These are phyloP conservation scores for Bipolaris bicolor DNA, from an alignment of 2,329 filamentous ascomycete genomes.

Conservation along the genomic window DNA sequence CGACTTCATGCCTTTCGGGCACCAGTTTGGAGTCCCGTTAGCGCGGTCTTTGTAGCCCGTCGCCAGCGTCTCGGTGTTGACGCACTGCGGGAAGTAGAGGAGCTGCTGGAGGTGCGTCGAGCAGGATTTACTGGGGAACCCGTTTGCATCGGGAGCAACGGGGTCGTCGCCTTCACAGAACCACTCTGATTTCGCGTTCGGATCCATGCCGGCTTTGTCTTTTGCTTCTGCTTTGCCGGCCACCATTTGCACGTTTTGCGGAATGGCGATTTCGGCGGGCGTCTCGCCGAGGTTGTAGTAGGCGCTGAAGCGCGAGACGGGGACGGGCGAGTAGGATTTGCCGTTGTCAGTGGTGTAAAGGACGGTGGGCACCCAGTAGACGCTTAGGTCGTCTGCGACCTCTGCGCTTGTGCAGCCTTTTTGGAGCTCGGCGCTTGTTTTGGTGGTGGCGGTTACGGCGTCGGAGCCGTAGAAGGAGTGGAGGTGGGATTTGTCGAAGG, in stretches of 20 bases:
- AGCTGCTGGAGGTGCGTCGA: constrained; percentile 54
- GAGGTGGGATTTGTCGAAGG: constrained; percentile 51
- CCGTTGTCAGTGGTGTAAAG: constrained; percentile 46
- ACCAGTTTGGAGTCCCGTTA: constrained; percentile 44
- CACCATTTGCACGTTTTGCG: constrained; percentile 53
- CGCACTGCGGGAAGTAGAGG: constrained; percentile 55
- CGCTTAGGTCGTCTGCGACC: constrained; percentile 57
- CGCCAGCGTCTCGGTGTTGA: constrained; percentile 47
- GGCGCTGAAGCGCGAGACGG: constrained; percentile 51
- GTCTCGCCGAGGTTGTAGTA: constrained; percentile 55
- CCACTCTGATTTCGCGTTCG: constrained; percentile 35
- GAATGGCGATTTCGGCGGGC: constrained; percentile 54
- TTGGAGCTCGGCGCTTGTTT: constrained; percentile 49
- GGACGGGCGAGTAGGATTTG: constrained; percentile 43
- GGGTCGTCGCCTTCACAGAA: constrained; percentile 36
- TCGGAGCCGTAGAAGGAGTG: constrained; percentile 57
- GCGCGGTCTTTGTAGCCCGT: constrained; percentile 44
- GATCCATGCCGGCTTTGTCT: constrained; percentile 24
- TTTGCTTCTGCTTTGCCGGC: constrained; percentile 51
- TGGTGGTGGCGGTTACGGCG: constrained; percentile 49
- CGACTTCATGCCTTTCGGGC: constrained; percentile 53
- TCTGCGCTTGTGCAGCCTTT: constrained; percentile 54
- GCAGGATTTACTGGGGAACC: constrained; percentile 49
- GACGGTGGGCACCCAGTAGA: constrained; percentile 57
- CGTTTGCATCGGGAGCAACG: constrained; percentile 29